Evolutionary conservation across 805 yeast species (phyloP).

Genomic region (Citeromyces matritensis): DNA sequence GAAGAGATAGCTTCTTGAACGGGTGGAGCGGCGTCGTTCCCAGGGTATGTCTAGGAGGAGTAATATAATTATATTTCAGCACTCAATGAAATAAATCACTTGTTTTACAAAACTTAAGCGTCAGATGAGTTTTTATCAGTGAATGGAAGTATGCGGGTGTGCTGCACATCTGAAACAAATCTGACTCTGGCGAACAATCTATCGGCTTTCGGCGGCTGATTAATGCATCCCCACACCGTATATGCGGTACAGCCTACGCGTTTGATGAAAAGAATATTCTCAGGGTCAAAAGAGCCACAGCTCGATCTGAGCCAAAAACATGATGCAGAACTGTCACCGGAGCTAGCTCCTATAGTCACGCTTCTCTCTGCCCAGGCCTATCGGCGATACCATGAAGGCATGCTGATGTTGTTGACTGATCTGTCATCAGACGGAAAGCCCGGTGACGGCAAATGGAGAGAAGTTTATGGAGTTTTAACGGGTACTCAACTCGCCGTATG

Average conservation of each 20-base stretch:
- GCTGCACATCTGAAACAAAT: too few relatives aligned
- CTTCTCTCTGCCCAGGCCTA: constrained; percentile 60
- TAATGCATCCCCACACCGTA: too few relatives aligned
- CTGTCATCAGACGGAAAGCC: constrained; percentile 79
- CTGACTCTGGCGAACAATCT: too few relatives aligned
- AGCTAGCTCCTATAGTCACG: constrained; percentile 57
- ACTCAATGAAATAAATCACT: too few relatives aligned
- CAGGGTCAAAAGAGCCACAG: not conserved
- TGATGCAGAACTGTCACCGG: constrained; percentile 16
- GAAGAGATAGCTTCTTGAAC: not conserved
- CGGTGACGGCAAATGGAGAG: constrained; percentile 74
- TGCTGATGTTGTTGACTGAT: constrained; percentile 59
- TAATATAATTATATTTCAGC: not conserved
- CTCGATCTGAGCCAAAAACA: not conserved
- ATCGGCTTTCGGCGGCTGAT: too few relatives aligned
- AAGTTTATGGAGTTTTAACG: constrained; percentile 80
- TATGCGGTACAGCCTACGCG: too few relatives aligned
- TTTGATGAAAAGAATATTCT: constrained; percentile 1
- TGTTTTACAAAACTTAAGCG: too few relatives aligned
- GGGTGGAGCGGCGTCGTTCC: constrained; percentile 4
- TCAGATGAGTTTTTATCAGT: too few relatives aligned
- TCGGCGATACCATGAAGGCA: constrained; percentile 64
- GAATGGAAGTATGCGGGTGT: too few relatives aligned
- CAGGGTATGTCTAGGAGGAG: constrained; percentile 1
- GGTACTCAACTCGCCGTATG: constrained; percentile 90